Base-by-base conservation (phyloP, 768 basidiomycete genomes). In the Serendipita sp. region DNA sequence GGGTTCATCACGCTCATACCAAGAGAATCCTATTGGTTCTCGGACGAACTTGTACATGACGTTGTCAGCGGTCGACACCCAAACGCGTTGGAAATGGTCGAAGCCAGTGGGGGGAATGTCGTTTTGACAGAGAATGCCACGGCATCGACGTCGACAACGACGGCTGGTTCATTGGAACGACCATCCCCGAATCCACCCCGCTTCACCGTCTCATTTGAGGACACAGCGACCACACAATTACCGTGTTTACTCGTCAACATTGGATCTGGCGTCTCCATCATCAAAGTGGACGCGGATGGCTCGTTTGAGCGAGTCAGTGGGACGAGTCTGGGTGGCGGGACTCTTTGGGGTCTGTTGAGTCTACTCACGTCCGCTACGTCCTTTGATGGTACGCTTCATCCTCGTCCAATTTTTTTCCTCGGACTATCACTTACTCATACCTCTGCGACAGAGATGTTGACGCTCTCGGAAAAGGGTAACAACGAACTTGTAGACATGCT, bases 201-300 rank as follows among this genome's bases (percentile, higher is more conserved):
- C 69, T 98, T 84, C 71, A 81, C 85, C 9, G 89, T 98, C 41
- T 85, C 85, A 44, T 99, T 98, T 70, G 90, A 91, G 70, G 90
- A 91, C 70, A 79, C 79, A 64, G 88, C 88, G 22, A 82, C 83
- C 34, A 87, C 93, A 0, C 92, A 96, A 69, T 79, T 98, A 63
- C 96, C 96, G 1, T 99, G 95, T 71, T 72, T 99, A 69, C 81
- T 99, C 45, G 96, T 98, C 67, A 99, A 99, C 74, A 98, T 99
- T 64, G 96, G 96, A 13, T 93, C 90, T 41, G 96, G 96, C 48
- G 96, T 99, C 26, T 94, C 90, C 43, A 88, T 99, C 70, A 92
- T 99, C 78, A 93, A 89, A 74, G 90, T 98, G 1, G 93, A 97
- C 69, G 91, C 88, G 66, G 90, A 96, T 71, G 96, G 95, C 9